Evolutionary conservation across 768 basidiomycete species (phyloP).

Genomic region (Tulasnella sp.): DNA sequence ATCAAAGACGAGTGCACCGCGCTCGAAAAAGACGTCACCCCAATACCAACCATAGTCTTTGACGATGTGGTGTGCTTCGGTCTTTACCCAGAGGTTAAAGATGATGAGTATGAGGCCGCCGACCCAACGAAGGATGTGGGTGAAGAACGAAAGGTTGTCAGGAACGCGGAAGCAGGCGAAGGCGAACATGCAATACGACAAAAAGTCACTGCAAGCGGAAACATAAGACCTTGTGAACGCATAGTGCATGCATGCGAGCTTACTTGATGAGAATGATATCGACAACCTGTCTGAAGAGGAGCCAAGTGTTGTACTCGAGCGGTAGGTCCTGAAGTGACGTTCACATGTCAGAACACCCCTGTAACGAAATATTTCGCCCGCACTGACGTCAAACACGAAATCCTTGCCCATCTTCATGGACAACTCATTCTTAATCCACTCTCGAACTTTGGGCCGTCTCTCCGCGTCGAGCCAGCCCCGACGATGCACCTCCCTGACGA

Average conservation of each 20-base stretch:
- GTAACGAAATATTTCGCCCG: background rate
- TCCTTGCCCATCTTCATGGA: constrained; percentile 89
- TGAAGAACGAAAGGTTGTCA: constrained; percentile 50
- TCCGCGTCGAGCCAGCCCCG: constrained; percentile 81
- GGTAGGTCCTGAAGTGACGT: constrained; percentile 67
- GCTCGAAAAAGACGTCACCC: constrained; percentile 88
- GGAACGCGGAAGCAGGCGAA: constrained; percentile 87
- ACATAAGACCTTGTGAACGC: background rate
- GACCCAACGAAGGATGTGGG: constrained; percentile 82
- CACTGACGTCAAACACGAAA: constrained; percentile 78
- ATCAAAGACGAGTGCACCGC: constrained; percentile 89
- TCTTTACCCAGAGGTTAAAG: constrained; percentile 98
- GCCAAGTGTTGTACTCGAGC: constrained; percentile 90
- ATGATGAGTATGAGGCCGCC: constrained; percentile 73
- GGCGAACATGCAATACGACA: constrained; percentile 91
- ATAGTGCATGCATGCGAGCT: constrained; percentile 23
- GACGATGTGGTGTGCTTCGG: constrained; percentile 92
- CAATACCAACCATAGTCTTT: constrained; percentile 99
- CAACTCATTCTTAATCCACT: constrained; percentile 80
- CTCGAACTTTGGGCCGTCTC: constrained; percentile 46
- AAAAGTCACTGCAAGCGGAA: constrained; percentile 56
- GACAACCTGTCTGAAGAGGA: constrained; percentile 89
- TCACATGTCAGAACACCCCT: background rate
- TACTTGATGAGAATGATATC: constrained; percentile 95
- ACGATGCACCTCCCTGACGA: constrained; percentile 65